A percentile compares a stretch with the other conserved stretches of the same genome.
Conservation (phyloP, 305 asterid genomes). For the Plantago coronopus region DNA sequence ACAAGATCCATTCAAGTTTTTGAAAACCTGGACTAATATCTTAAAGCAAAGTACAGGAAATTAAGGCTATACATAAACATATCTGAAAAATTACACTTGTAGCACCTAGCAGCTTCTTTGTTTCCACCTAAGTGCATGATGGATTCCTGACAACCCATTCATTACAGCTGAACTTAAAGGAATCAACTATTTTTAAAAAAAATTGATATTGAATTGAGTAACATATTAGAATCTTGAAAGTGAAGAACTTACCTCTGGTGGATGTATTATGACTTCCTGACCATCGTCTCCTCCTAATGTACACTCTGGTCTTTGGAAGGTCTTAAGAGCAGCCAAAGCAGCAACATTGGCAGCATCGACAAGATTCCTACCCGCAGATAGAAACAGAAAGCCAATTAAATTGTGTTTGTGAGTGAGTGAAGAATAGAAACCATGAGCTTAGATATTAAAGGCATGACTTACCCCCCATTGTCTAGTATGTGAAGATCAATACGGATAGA, state of each 20-base stretch:
- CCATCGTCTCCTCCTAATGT: slow-evolving; percentile 83
- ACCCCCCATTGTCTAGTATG: slow-evolving; percentile 92
- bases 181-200: no score
- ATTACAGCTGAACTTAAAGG: not conserved
- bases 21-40: not conserved
- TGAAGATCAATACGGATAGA: slow-evolving; percentile 86
- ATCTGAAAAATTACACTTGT: no score
- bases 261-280: slow-evolving; percentile 71
- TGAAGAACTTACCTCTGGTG: slow-evolving; percentile 59
- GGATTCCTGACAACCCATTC: not conserved
- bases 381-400: not conserved
- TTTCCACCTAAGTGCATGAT: not conserved
- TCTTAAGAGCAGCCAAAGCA: slow-evolving; percentile 83
- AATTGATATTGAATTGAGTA: slow-evolving; percentile 2
- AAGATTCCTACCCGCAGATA: slow-evolving; percentile 55
- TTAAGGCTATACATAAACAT: not conserved
- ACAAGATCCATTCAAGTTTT: no score
- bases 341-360: slow-evolving; percentile 95
- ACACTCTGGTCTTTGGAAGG: slow-evolving; percentile 90
- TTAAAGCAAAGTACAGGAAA: no score
- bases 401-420: not conserved
- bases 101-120: no score
- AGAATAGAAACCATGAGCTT: slow-evolving; percentile 13
- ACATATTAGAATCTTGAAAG: slow-evolving; percentile 7
- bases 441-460: slow-evolving; percentile 24